Conservation (phyloP, 2,329 filamentous ascomycete species). For the Monosporascus ibericus region DNA sequence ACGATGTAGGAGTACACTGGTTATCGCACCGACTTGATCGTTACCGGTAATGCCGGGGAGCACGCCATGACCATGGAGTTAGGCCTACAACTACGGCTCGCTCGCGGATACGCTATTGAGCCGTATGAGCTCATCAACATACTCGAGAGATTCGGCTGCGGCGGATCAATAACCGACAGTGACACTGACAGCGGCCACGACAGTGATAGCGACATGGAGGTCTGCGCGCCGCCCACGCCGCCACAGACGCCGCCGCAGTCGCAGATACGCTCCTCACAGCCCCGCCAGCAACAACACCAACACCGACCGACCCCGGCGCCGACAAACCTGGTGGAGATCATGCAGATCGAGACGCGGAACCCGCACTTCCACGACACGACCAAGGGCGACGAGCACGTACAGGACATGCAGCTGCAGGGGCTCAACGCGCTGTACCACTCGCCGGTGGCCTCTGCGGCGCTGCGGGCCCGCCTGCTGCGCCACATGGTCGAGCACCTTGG, state of each 20-base stretch:
- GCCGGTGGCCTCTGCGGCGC: slow-evolving; percentile 1
- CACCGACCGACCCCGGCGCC: not conserved
- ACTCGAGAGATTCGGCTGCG: slow-evolving; percentile 14
- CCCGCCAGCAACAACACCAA: not conserved
- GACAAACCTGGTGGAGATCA: slow-evolving; percentile 12
- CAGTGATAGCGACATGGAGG: not conserved
- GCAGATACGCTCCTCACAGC: not conserved
- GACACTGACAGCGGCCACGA: not conserved
- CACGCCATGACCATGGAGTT: slow-evolving; percentile 31
- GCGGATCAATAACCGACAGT: not conserved
- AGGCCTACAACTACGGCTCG: slow-evolving; percentile 25
- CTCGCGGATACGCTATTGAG: slow-evolving; percentile 28
- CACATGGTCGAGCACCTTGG: slow-evolving; percentile 1
- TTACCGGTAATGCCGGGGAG: slow-evolving; percentile 28
- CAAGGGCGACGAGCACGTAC: slow-evolving; percentile 22
- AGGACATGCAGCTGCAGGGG: slow-evolving; percentile 22
- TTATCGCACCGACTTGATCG: slow-evolving; percentile 14
- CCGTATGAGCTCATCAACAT: slow-evolving; percentile 27
- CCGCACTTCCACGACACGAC: slow-evolving; percentile 26
- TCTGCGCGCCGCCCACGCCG: not conserved
- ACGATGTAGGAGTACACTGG: slow-evolving; percentile 7
- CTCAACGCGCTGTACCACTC: slow-evolving; percentile 25
- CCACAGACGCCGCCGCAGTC: not conserved
- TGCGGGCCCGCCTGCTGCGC: slow-evolving; percentile 1
- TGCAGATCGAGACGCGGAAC: slow-evolving; percentile 26